phyloP scores from a whole-genome alignment of 257 asterid genomes.

The Plantago elongata region DNA sequence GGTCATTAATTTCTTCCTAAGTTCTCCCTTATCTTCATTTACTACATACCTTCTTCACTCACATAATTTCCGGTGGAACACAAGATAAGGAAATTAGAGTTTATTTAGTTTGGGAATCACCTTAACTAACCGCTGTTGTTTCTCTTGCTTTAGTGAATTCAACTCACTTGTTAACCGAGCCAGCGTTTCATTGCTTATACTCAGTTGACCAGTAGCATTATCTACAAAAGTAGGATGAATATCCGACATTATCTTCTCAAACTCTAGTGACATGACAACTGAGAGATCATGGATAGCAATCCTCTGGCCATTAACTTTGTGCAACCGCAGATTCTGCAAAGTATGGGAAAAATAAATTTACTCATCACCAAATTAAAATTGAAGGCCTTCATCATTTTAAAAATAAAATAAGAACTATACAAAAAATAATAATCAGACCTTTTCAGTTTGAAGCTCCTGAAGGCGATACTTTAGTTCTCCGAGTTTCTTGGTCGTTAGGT shows the following conservation, averaged over 20 bases:
- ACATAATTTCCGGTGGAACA: no score
- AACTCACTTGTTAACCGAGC: constrained; percentile 57
- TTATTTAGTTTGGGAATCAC: constrained; percentile 21
- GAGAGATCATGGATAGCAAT: constrained; percentile 53
- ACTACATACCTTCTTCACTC: no score
- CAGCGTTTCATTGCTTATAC: constrained; percentile 68
- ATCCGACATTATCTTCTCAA: constrained; percentile 51
- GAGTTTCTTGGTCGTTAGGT: constrained; percentile 55
- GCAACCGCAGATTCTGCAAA: constrained; percentile 64
- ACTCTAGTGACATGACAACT: constrained; percentile 65
- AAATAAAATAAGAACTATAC: not conserved
- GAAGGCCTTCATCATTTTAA: not conserved
- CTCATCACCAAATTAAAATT: no score
- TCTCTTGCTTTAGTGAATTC: constrained; percentile 58
- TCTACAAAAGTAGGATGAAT: constrained; percentile 55
- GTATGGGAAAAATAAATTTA: constrained; percentile 8
- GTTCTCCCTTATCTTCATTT: no score
- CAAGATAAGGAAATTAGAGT: not conserved
- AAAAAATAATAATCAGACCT: constrained; percentile 31
- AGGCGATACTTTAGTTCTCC: constrained; percentile 54
- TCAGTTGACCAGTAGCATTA: constrained; percentile 41
- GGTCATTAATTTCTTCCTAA: no score
- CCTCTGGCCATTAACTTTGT: constrained; percentile 42
- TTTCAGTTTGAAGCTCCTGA: constrained; percentile 68
- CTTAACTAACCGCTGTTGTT: constrained; percentile 51